Evolutionary conservation across 2,329 filamentous ascomycete species (phyloP).

Genomic region (Samsoniella hepiali): DNA sequence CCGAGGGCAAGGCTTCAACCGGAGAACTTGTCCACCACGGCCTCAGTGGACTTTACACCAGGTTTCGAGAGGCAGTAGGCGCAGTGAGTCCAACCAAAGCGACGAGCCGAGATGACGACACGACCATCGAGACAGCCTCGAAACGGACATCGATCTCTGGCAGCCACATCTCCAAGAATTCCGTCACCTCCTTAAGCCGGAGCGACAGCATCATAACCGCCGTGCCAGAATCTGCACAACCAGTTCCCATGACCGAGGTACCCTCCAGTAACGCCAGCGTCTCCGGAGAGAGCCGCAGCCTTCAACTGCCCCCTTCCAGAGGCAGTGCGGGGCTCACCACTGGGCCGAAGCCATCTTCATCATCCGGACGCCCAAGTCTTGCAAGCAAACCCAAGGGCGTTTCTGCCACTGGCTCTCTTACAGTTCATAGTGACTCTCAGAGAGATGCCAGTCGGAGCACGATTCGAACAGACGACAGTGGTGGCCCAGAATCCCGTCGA

Average conservation of each 20-base stretch:
- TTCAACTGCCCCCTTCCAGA: slow-evolving; percentile 39
- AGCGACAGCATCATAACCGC: slow-evolving; percentile 36
- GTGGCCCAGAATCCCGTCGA: slow-evolving; percentile 35
- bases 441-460: slow-evolving; percentile 44
- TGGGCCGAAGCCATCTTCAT: slow-evolving; percentile 40
- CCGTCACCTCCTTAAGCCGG: slow-evolving; percentile 40
- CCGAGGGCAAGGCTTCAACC: slow-evolving; percentile 67
- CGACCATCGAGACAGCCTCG: slow-evolving; percentile 41
- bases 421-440: slow-evolving; percentile 51
- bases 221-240: background rate
- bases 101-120: slow-evolving; percentile 40
- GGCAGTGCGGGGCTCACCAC: slow-evolving; percentile 44
- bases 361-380: slow-evolving; percentile 36
- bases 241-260: background rate
- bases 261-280: slow-evolving; percentile 14
- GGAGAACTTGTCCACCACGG: slow-evolving; percentile 79
- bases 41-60: slow-evolving; percentile 82
- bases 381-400: slow-evolving; percentile 42
- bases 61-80: slow-evolving; percentile 78
- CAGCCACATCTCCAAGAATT: slow-evolving; percentile 41
- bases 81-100: slow-evolving; percentile 50
- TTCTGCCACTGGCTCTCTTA: slow-evolving; percentile 48
- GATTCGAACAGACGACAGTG: slow-evolving; percentile 42
- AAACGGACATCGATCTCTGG: slow-evolving; percentile 41
- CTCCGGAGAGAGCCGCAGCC: slow-evolving; percentile 14